A percentile compares a stretch with the other conserved stretches of the same genome.
phyloP scores from a whole-genome alignment of 768 basidiomycete genomes.

The Phylloporus rhodoxanthus region DNA sequence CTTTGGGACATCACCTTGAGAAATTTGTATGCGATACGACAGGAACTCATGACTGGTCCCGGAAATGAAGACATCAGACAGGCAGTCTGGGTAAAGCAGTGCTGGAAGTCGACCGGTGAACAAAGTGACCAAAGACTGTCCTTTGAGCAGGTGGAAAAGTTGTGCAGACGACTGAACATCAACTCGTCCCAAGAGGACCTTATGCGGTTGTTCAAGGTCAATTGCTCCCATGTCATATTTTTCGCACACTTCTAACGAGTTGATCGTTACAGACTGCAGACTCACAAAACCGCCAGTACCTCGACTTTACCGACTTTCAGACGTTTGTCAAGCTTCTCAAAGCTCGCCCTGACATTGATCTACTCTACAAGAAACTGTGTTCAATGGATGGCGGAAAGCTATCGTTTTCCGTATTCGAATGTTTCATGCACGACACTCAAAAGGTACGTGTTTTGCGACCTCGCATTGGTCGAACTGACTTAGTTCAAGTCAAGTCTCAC shows the following conservation, averaged over 20 bases:
- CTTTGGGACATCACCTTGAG: conserved; percentile 61
- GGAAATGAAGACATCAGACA: conserved; percentile 60
- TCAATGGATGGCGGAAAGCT: conserved; percentile 26
- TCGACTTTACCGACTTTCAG: conserved; percentile 78
- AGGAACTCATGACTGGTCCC: conserved; percentile 63
- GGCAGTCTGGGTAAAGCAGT: conserved; percentile 72
- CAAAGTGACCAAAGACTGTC: conserved; percentile 56
- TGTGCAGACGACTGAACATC: conserved; percentile 69
- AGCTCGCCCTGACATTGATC: conserved; percentile 74
- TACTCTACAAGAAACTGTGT: conserved; percentile 47
- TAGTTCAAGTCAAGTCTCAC: conserved; percentile 32
- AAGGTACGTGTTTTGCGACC: conserved; percentile 33
- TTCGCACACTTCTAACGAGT: neutral
- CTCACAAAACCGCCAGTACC: conserved; percentile 43
- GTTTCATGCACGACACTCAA: conserved; percentile 50
- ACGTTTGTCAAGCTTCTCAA: conserved; percentile 79
- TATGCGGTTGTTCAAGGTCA: conserved; percentile 52
- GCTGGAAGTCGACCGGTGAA: conserved; percentile 71
- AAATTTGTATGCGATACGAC: conserved; percentile 58
- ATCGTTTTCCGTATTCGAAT: conserved; percentile 39
- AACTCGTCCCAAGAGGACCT: conserved; percentile 51
- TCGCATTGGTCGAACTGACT: conserved; percentile 10
- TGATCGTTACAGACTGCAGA: conserved; percentile 53
- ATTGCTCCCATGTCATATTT: neutral
- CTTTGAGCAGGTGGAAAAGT: conserved; percentile 64